Base-by-base conservation (phyloP, 1,284 basidiomycete genomes). In the Ceratobasidium sp. region DNA sequence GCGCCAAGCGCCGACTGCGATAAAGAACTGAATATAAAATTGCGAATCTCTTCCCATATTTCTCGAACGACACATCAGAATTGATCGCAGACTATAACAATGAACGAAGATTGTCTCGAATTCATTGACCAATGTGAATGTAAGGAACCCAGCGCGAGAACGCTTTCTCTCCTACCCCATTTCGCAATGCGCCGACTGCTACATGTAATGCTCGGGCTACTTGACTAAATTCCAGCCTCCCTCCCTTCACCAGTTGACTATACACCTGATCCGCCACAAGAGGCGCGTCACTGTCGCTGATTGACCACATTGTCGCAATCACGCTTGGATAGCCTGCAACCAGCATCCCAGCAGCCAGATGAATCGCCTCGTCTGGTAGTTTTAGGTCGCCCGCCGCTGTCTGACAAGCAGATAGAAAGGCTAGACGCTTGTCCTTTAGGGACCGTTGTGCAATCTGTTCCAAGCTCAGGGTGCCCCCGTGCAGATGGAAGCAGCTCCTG, bases 321-420 rank as follows among this genome's bases (percentile, higher is more conserved):
- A 60, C 54, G 17, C 54, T n/a, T n/a, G n/a, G n/a, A 22, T 54
- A 76, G 9, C 75, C 75, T 7, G 73, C 31, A 36, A 77, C 73
- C 14, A 77, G 60, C 75, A 77, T 71, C 2, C 75, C 50, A 15
- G 59, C n/a, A 1, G 75, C 65, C 17, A 77, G 59, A 33, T 77
- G 65, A n/a, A 77, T 73, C n/a, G 60, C 47, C 44, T 77, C 65
- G 33, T 77, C 76, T 27, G 75, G 48, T 24, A 62, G 57, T n/a
- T 71, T 66, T 29, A 50, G 22, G 33, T 77, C 76, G n/a, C 75
- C 69, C 15, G 41, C 62, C 19, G 65, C 57, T 11, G 57, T 60
- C 22, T 60, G 57, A 27, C 57, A 60, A 6, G 57, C 57, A 19
- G 57, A 60, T 33, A 60, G 24, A n/a, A 60, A 60, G 3, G 29